phyloP scores from a whole-genome alignment of 2,329 filamentous ascomycete species.

The Raffaelea deltoideospora region DNA sequence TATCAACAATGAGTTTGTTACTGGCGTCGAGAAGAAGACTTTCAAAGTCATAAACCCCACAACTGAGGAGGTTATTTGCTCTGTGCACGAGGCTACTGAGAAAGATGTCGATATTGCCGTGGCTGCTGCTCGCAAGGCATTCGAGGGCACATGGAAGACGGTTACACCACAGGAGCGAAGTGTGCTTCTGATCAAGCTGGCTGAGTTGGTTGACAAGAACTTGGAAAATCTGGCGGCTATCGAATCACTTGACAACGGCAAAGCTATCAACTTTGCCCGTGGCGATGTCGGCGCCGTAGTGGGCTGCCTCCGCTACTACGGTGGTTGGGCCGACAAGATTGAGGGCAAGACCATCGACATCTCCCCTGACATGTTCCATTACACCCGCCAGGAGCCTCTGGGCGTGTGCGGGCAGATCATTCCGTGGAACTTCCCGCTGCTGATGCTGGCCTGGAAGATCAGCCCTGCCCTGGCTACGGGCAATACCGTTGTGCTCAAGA shows the following conservation, averaged over 20 bases:
- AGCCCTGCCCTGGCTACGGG: slow-evolving; percentile 57
- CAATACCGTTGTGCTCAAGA: slow-evolving; percentile 60
- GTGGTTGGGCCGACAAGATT: slow-evolving; percentile 85
- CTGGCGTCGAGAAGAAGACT: slow-evolving; percentile 70
- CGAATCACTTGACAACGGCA: slow-evolving; percentile 81
- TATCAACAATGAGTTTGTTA: slow-evolving; percentile 88
- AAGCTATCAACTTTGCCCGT: slow-evolving; percentile 61
- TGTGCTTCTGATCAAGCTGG: slow-evolving; percentile 57
- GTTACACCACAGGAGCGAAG: slow-evolving; percentile 58
- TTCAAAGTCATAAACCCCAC: slow-evolving; percentile 87
- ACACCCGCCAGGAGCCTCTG: slow-evolving; percentile 65
- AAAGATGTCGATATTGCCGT: slow-evolving; percentile 77
- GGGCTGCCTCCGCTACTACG: slow-evolving; percentile 70
- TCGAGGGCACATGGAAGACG: slow-evolving; percentile 56
- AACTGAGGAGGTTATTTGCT: slow-evolving; percentile 71
- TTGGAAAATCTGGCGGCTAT: slow-evolving; percentile 60
- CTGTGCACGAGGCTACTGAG: slow-evolving; percentile 72
- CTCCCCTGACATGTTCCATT: slow-evolving; percentile 64
- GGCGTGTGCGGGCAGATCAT: slow-evolving; percentile 80
- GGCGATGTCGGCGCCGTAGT: slow-evolving; percentile 56
- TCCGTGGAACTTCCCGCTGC: slow-evolving; percentile 75
- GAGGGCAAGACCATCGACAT: slow-evolving; percentile 77
- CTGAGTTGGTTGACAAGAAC: slow-evolving; percentile 69
- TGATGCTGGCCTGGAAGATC: slow-evolving; percentile 76
- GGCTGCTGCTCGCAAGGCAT: slow-evolving; percentile 69